Evolutionary conservation across 345 rosid species (phyloP).

Genomic region (Syzygium aromaticum): DNA sequence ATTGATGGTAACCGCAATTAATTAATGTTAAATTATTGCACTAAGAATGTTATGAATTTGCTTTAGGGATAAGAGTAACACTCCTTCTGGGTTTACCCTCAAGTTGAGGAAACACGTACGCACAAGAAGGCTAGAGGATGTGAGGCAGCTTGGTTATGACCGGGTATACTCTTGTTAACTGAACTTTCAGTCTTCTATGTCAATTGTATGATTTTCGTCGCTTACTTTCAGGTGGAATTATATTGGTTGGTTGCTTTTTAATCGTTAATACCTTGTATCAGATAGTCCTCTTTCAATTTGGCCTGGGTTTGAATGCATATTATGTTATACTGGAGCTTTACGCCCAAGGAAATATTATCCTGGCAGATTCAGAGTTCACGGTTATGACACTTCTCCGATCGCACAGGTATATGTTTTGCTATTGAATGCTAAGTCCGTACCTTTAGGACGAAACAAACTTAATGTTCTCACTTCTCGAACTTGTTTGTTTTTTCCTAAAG

Average conservation of each 20-base stretch:
- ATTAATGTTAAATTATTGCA: neutral
- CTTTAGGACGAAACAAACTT: neutral
- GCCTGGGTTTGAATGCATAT: slow-evolving; percentile 80
- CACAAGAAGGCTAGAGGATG: slow-evolving; percentile 95
- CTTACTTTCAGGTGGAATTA: neutral
- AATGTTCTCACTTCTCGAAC: neutral
- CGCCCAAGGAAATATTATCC: slow-evolving; percentile 95
- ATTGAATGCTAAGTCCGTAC: neutral
- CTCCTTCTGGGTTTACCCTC: slow-evolving; percentile 96
- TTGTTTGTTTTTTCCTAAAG: neutral
- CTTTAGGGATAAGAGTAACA: slow-evolving; percentile 86
- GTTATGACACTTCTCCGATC: slow-evolving; percentile 95
- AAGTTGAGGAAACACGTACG: slow-evolving; percentile 90
- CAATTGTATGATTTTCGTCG: neutral
- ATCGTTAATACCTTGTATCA: slow-evolving; percentile 13
- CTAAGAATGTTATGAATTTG: neutral
- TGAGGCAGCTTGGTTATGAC: slow-evolving; percentile 94
- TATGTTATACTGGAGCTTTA: slow-evolving; percentile 92
- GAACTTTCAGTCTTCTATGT: neutral
- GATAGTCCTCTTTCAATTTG: slow-evolving; percentile 95
- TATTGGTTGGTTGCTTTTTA: neutral
- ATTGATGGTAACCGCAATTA: neutral
- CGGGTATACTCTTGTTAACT: slow-evolving; percentile 41
- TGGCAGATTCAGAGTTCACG: slow-evolving; percentile 79
- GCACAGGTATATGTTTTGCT: slow-evolving; percentile 46